Conservation (phyloP, 1,284 basidiomycete species). For the Xerocomus nothofagi region DNA sequence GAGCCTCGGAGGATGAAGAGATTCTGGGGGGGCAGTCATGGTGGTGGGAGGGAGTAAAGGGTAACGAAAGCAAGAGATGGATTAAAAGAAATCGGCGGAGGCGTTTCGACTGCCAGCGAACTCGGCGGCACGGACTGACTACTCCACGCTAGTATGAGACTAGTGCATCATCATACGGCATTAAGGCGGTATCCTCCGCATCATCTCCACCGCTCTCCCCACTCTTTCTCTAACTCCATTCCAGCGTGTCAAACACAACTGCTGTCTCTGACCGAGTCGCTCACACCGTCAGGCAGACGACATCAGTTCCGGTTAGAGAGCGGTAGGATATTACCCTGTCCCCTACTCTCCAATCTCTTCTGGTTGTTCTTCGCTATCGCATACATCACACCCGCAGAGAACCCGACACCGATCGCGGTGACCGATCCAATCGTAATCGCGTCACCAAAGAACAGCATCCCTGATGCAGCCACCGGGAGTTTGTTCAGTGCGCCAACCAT, state of each 20-base stretch:
- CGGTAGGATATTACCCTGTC: constrained; percentile 58
- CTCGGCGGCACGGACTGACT: too few species aligned
- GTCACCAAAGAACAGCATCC: constrained; percentile 96
- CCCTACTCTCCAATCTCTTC: constrained; percentile 61
- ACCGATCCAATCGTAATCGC: constrained; percentile 85
- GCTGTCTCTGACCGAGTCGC: too few species aligned
- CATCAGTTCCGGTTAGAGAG: constrained; percentile 52
- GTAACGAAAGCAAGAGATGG: background rate
- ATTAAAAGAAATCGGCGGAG: constrained; percentile 15
- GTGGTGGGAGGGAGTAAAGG: constrained; percentile 27
- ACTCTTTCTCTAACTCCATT: constrained; percentile 15
- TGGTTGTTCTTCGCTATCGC: constrained; percentile 90
- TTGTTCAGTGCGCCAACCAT: constrained; percentile 99
- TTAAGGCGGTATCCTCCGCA: constrained; percentile 26
- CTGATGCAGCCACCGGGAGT: constrained; percentile 94
- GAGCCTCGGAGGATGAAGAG: constrained; percentile 71
- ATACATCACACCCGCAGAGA: constrained; percentile 89
- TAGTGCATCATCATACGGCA: constrained; percentile 4
- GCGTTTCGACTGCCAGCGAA: too few species aligned
- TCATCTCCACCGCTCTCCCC: constrained; percentile 34
- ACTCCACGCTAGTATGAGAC: too few species aligned
- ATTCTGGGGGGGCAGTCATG: constrained; percentile 43
- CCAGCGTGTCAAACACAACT: background rate
- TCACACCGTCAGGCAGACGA: constrained; percentile 7
- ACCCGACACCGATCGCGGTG: constrained; percentile 85